Evolutionary conservation across 148 eudicot genomes (phyloP), one percentile per base, ranked within the genome.

Genomic region (Nepenthes gracilis): DNA sequence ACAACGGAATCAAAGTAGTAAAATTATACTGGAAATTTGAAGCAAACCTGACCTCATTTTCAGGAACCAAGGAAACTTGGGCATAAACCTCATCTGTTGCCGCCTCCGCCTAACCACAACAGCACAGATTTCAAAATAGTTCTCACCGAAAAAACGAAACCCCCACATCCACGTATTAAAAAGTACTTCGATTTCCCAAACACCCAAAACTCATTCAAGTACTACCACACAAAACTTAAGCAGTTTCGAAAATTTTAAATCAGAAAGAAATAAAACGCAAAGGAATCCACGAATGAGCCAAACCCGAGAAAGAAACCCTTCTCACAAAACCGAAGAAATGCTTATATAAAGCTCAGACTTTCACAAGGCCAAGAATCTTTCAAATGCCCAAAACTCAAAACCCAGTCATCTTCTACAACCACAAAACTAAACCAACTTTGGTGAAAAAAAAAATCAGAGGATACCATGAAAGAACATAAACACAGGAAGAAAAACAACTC

Each of bases 21-120:
- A 49, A 5, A n/a, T 49, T n/a, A 2, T 15, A 54, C 2, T 5
- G 35, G 8, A 54, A 15, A 15, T 3, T 7, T 11, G 6, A 33
- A 9, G 33, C 7, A 33, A 9, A 33, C 7, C 75, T 33, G 60
- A 92, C 98, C 90, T 88, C 86, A 73, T 64, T 66, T 51, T 88
- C 97, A 33, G 86, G 90, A 73, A 84, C 64, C 48, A 92, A 80
- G 55, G 95, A 81, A 55, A 92, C 91, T 70, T 84, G 94, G 7
- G 98, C 94, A 82, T 77, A 92, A 70, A 88, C 95, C 77, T 92
- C 96, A 71, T 92, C 98, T 15, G 82, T 88, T 59, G 81, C 83
- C 36, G 76, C 76, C 72, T 85, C 98, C 35, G 94, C 96, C 98
- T 88, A 61, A 12, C 53, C 53, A 49, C 37, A 64, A 32, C n/a